Evolutionary conservation across 768 basidiomycete genomes (phyloP).

Genomic region (Leccinum disarticulatum): DNA sequence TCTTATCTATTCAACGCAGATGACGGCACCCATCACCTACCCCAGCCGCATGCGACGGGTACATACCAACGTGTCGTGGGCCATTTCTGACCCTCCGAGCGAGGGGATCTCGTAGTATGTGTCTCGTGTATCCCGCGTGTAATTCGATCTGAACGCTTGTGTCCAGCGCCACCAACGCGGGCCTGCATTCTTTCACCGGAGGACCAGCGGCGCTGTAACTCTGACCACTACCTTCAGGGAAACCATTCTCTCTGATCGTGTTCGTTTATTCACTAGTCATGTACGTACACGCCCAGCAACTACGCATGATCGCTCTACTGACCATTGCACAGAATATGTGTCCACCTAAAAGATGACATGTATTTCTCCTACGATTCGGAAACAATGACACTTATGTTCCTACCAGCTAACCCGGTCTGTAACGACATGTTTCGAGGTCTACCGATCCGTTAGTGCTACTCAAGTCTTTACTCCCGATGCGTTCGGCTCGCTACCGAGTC

Average conservation of each 20-base stretch:
- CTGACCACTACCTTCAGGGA: slow-evolving; percentile 48
- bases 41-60: slow-evolving; percentile 41
- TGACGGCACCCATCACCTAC: slow-evolving; percentile 44
- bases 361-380: slow-evolving; percentile 36
- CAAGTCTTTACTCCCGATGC: slow-evolving; percentile 67
- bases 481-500: slow-evolving; percentile 28
- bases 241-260: slow-evolving; percentile 49
- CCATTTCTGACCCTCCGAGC: slow-evolving; percentile 54
- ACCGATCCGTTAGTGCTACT: slow-evolving; percentile 41
- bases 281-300: slow-evolving; percentile 44
- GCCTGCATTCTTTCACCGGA: slow-evolving; percentile 46
- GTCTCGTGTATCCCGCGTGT: not conserved
- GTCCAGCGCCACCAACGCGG: slow-evolving; percentile 52
- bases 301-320: not conserved
- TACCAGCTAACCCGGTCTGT: slow-evolving; percentile 26
- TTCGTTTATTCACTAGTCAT: slow-evolving; percentile 50
- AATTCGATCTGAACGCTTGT: not conserved
- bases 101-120: slow-evolving; percentile 61
- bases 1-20: slow-evolving; percentile 61
- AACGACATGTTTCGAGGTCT: slow-evolving; percentile 66
- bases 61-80: slow-evolving; percentile 55
- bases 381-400: slow-evolving; percentile 55
- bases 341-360: slow-evolving; percentile 43
- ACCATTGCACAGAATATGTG: slow-evolving; percentile 44
- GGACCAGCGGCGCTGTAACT: slow-evolving; percentile 44